Conservation (phyloP, 148 eudicot genomes). For the Dianthus caryophyllus region DNA sequence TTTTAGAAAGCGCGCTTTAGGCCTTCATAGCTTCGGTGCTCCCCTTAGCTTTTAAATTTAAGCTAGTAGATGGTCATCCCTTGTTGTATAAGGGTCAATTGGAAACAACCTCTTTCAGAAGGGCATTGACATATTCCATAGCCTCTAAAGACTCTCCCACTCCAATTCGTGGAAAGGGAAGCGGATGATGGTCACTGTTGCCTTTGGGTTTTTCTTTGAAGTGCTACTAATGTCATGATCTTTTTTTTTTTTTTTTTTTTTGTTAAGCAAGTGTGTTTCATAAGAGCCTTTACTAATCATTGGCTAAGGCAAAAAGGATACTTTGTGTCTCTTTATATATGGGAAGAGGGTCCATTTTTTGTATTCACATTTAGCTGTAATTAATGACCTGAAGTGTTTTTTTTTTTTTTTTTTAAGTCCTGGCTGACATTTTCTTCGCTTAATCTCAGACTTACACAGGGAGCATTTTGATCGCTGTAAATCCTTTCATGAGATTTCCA, state of each 20-base stretch:
- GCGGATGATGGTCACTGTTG: neutral
- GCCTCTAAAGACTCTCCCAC: neutral
- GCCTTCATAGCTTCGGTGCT: too few relatives aligned
- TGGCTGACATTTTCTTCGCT: constrained; percentile 10
- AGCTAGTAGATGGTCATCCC: neutral
- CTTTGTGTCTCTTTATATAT: neutral
- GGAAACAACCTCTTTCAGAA: neutral
- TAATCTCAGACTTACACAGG: constrained; percentile 86
- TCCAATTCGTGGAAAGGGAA: too few relatives aligned
- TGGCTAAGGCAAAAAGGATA: neutral
- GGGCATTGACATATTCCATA: neutral
- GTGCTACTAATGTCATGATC: neutral
- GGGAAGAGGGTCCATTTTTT: neutral
- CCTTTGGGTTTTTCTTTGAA: neutral
- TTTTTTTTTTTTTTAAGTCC: neutral
- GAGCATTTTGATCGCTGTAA: constrained; percentile 95
- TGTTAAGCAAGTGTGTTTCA: neutral
- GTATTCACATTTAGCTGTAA: neutral
- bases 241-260: neutral
- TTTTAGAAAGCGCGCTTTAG: too few relatives aligned
- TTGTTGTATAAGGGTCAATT: neutral
- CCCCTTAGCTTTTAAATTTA: too few relatives aligned
- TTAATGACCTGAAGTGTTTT: neutral
- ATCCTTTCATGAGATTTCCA: constrained; percentile 95
- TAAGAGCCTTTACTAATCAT: neutral